Evolutionary conservation across 495 filamentous ascomycete genomes (phyloP).

Genomic region (Penicillium antarcticum): DNA sequence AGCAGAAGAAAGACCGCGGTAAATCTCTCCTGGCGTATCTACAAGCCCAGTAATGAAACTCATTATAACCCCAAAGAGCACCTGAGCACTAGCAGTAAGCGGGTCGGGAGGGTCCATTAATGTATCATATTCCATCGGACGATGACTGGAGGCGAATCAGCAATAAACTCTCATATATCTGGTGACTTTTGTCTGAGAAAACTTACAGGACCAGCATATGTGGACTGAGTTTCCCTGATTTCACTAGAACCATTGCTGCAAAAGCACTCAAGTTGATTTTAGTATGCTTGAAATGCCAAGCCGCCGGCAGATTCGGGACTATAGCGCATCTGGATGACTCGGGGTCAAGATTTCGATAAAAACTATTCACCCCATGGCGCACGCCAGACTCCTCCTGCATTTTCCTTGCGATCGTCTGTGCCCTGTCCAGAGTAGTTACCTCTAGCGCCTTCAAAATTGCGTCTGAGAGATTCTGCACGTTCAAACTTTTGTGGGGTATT

Average conservation of each 20-base stretch:
- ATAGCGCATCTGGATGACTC: conserved; percentile 61
- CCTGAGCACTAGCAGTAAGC: conserved; percentile 70
- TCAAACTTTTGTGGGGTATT: conserved; percentile 67
- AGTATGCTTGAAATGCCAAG: conserved; percentile 66
- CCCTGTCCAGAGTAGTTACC: conserved; percentile 52
- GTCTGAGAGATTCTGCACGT: conserved; percentile 56
- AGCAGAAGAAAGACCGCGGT: conserved; percentile 56
- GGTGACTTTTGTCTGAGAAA: neutral
- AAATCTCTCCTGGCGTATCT: conserved; percentile 79
- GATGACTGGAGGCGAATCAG: conserved; percentile 49
- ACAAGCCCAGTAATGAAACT: conserved; percentile 77
- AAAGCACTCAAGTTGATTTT: conserved; percentile 67
- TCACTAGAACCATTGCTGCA: conserved; percentile 62
- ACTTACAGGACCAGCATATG: conserved; percentile 63
- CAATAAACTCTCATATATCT: conserved; percentile 16
- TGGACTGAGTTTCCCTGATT: conserved; percentile 58
- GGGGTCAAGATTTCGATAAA: conserved; percentile 66
- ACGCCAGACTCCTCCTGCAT: conserved; percentile 66
- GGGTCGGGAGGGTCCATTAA: conserved; percentile 71
- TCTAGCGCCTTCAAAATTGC: conserved; percentile 58
- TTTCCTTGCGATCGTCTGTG: conserved; percentile 52
- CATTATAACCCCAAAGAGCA: conserved; percentile 69
- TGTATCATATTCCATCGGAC: conserved; percentile 65
- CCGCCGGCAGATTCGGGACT: conserved; percentile 60
- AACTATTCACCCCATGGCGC: conserved; percentile 60